Base-by-base conservation (phyloP, 768 basidiomycete species). In the Tubosaeta sp. region DNA sequence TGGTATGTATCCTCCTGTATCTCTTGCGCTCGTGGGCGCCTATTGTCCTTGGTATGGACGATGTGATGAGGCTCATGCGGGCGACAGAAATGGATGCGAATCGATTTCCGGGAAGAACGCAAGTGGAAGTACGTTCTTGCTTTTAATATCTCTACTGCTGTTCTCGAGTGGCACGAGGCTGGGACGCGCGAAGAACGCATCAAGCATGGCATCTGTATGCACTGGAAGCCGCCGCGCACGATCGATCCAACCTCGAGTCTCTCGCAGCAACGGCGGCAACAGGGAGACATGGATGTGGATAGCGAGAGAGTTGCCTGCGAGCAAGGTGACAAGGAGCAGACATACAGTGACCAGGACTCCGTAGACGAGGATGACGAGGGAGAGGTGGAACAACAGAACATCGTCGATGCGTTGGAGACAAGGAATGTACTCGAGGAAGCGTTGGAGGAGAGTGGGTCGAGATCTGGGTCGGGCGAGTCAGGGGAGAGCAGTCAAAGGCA, bases 31-130 rank as follows among this genome's bases (percentile, higher is more conserved):
- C 10, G 44, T 32, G 44, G 32, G n/a, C 35, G 36, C 36, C 22
- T 31, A 21, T 24, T 36, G 7, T 50, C 30, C 21, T 32, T 45
- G 36, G 29, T 44, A 18, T 21, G 12, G 35, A 41, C 39, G 29
- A 39, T 13, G 21, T 39, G 24, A 40, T 0, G 24, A 34, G 13
- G 22, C 63, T 66, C 39, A 60, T 46, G 42, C n/a, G 21, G 14
- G 49, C 19, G 34, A 44, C 57, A 94, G 94, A 91, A 87, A 81
- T 99, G 96, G 96, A 87, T 99, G 82, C 87, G 91, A 24, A 81
- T 81, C 32, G 96, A 99, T 66, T 97, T 96, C 58, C 84, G 90
- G 18, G 94, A 98, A 68, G 96, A 99, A 63, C 78, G 90, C 35
- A 83, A 79, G 59, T 98, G 94, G 94, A 98, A 98, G 67, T 71